Base-by-base conservation (phyloP, 2,329 filamentous ascomycete species). In the Celoporthe dispersa region DNA sequence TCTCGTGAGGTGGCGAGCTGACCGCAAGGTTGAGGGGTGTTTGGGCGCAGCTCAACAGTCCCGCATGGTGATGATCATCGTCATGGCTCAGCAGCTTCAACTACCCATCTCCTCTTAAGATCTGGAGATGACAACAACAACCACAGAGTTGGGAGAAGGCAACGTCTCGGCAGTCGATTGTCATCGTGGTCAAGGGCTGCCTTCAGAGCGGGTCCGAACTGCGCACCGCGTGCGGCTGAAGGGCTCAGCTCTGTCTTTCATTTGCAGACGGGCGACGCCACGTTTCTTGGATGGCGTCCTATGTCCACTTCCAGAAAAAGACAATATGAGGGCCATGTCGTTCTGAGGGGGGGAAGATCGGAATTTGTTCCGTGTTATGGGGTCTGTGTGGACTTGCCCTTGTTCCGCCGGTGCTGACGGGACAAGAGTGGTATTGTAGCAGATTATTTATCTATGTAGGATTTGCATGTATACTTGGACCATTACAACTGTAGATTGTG, bases 181-280 rank as follows among this genome's bases (percentile, higher is more conserved):
- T 60, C 57, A 19, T 12, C 22, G 33, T 33, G 22, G 14, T 12
- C 16, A n/a, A 37, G 31, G 41, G 19, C 39, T 41, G 39, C 19
- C 19, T 22, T 19, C 22, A 22, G 57, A n/a, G 31, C 57, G 57
- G 31, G 57, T 37, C 31, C 16, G 19, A 11, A 9, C 19, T n/a
- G 33, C 33, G 31, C 22, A n/a, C 25, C 31, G 57, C 11, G 57
- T 60, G 57, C 57, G 57, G 57, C 57, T 60, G 57, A 60, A 31
- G 2, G 14, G 7, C 22, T 35, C 57, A 60, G 57, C 31, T 22
- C 55, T 48, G 19, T 48, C 25, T 60, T 37, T 37, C 57, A 60
- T 60, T 60, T 31, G 57, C 31, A 60, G 31, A 19, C 6, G 16
- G 19, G 16, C 16, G 33, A 60, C 57, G 57, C 57, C 57, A 60